Evolutionary conservation across 176 grass and related monocot species (phyloP).

Genomic region (Triticum urartu): DNA sequence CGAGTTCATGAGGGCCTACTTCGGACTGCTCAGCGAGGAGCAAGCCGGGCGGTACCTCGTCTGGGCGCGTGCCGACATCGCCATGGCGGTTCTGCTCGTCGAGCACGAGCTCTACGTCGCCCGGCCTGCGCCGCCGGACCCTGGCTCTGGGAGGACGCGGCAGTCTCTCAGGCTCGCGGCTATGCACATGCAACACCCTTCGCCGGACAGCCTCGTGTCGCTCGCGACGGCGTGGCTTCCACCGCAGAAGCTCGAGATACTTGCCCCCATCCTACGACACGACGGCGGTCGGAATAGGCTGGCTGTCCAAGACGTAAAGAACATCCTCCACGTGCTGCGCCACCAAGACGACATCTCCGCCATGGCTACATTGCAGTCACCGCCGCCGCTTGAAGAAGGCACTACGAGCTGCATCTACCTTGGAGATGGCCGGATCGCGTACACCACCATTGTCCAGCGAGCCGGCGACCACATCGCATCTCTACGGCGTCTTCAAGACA

Average conservation of each 20-base stretch:
- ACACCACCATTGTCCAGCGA: background rate
- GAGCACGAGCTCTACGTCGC: no score
- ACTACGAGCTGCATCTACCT: background rate
- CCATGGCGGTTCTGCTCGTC: no score
- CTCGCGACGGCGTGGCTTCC: no score
- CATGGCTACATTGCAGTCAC: background rate
- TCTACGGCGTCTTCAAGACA: background rate
- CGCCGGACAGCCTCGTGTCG: background rate
- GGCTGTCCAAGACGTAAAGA: background rate
- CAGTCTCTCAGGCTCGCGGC: background rate
- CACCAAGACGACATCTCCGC: background rate
- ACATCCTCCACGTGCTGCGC: background rate
- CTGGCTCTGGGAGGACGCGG: background rate
- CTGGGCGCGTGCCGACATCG: no score
- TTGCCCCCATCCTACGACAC: background rate
- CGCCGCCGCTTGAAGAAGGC: background rate
- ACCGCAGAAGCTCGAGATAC: no score
- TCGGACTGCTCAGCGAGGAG: no score
- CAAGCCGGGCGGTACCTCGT: no score
- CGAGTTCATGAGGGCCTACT: background rate
- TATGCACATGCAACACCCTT: background rate
- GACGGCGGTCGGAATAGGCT: background rate
- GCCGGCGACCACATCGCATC: background rate
- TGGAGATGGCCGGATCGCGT: background rate
- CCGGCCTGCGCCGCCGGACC: background rate